Base-by-base conservation (phyloP, 2,329 filamentous ascomycete species). In the Endoconidiophora polonica region DNA sequence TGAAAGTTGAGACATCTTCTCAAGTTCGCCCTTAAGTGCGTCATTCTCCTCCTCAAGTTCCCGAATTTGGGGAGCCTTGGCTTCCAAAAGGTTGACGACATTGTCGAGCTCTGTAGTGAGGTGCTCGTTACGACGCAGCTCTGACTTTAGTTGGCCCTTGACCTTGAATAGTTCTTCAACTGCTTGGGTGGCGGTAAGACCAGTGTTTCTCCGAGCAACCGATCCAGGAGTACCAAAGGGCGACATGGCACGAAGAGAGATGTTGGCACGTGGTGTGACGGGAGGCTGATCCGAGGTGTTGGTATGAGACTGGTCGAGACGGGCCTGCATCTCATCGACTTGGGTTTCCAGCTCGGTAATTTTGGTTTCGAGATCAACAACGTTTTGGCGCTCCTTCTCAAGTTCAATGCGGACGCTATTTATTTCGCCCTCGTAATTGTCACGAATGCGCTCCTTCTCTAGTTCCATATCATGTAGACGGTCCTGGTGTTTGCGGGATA, bases 1-100 rank as follows among this genome's bases (percentile, higher is more conserved):
- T 6, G 93, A 78, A 22, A 94, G 73, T 55, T 82, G 76, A 0
- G 88, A 94, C 72, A 90, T 86, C 55, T 91, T 83, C 33, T 85
- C 73, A 37, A 93, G 80, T 57, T 94, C 87, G 52, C 75, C 74
- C 52, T 88, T 79, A 2, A 96, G 73, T 29, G 83, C 79, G 48
- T 86, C 80, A 55, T 88, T 81, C 58, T 96, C 88, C 12, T 77
- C 74, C 44, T 84, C 80, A 16, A 94, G 69, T 57, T 96, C 88
- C 54, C 94, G 81, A 26, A 95, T 77, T 59, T 95, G 87, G 0
- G 91, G 91, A 23, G 82, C 80, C 62, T 85, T 88, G 22, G 81
- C 81, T 62, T 98, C 88, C 37, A 96, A 67, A 52, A 88, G 82
- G 37, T 79, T 74, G 52, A 95, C 77, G 68, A 95, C 85, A 53